Base-by-base conservation (phyloP, 1,284 basidiomycete genomes). In the Lignosus rhinocerotis region DNA sequence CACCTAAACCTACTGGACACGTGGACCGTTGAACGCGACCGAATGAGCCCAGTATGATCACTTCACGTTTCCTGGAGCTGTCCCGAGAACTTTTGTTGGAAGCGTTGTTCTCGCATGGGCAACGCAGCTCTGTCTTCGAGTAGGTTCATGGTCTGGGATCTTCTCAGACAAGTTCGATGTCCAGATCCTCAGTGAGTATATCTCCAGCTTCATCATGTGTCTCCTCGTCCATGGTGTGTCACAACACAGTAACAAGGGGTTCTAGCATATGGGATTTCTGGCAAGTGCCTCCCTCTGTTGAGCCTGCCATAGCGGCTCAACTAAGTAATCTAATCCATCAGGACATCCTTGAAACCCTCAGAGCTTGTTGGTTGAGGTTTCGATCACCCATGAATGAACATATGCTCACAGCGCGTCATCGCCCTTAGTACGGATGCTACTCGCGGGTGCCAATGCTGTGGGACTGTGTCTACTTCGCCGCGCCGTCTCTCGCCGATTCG, bases 81-180 rank as follows among this genome's bases (percentile, higher is more conserved):
- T 99, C 1, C 94, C 95, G 0, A 80, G 96, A 38, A 92, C 92
- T 0, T 97, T 97, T 69, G 72, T 92, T n/a, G 86, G 89, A 46
- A 90, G 88, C 62, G 66, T 87, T 49, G 58, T 84, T 3, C 78
- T 90, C 10, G 88, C 83, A 0, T 87, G 78, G 79, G 60, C 80
- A 16, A 73, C 82, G 2, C 72, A 70, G 4, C 82, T 84, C 0
- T 61, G 80, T 9, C 73, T 87, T 25, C 72, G 71, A 32, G 9
- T 82, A 25, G 76, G 79, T 0, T 69, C 71, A 30, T 59, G 62
- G 31, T 55, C 80, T 2, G 81, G 81, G 0, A 60, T 82, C 2
- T 60, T 88, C 0, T 64, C 71, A 14, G 77, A 78, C 48, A 90
- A 88, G 72, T 72, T 82, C 50, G 82, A 83, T 52, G 67, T 88